Evolutionary conservation across 768 basidiomycete species (phyloP), one percentile per base, ranked within the genome.

Genomic region (Asterophora lycoperdoides): DNA sequence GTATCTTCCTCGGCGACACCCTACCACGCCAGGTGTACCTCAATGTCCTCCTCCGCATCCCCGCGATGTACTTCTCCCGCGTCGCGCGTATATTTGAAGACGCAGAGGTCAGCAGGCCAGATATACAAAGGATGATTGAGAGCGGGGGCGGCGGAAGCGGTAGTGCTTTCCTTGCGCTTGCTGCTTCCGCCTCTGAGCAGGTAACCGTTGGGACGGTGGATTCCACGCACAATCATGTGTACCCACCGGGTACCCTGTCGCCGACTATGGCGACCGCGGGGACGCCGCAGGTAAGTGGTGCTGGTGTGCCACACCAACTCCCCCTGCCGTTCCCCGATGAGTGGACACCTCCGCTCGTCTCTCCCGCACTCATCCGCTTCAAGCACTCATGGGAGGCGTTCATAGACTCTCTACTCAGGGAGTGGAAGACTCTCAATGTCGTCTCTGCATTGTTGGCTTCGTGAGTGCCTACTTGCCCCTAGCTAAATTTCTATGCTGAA

Each of bases 21-120:
- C 59, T 77, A 5, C 74, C 72, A 10, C 63, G 74, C 13, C 62
- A 73, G 36, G 33, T 54, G 36, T 59, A 59, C 46, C 51, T 59
- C 3, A 47, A 56, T 42, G 37, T 59, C 35, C 77, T 90, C 7
- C 72, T 90, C 14, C 77, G 81, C 13, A 74, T 91, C n/a, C 89
- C 89, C 1, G 77, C 84, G 0, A 70, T 89, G 57, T 91, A 91
- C 59, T 91, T 89, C 64, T 78, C 83, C 2, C 81, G 89, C 2
- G 89, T 91, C 18, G 78, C 85, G 2, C 75, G 79, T 41, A 78
- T 90, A 20, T 89, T 89, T 54, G 78, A 84, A 56, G 86, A 88
- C 48, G 87, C 88, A 2, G 83, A 90, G 46, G 76, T 91, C 43
- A 86, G 86, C 59, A 75, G 74, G 52, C 85, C 82, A 8, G 89